These are phyloP conservation scores for Zygnema circumcarinatum DNA, from an alignment of 139 green algal genomes.

Conservation along the genomic window DNA sequence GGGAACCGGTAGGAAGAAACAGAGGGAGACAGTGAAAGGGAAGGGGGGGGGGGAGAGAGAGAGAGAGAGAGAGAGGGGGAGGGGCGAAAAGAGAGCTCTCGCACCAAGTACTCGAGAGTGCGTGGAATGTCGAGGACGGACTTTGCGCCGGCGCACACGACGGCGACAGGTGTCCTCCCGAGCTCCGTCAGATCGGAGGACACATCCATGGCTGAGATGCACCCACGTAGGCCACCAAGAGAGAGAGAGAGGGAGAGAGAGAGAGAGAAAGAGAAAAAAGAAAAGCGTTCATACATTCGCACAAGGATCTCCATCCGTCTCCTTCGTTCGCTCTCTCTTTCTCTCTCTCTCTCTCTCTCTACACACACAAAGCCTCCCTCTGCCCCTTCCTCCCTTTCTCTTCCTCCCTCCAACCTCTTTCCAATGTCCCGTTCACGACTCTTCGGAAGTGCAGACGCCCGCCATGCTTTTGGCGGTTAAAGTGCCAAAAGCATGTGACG, in stretches of 20 bases:
- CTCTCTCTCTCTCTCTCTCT: too few species aligned
- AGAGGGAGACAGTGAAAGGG: background rate
- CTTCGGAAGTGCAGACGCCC: too few species aligned
- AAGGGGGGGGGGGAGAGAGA: background rate
- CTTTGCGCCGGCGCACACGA: constrained; percentile 97
- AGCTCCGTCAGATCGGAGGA: constrained; percentile 87
- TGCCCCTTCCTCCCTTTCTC: too few species aligned
- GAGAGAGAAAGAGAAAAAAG: background rate
- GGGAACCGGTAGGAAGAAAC: too few species aligned
- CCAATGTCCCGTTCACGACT: too few species aligned
- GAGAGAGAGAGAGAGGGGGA: too few species aligned
- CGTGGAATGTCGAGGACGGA: constrained; percentile 93
- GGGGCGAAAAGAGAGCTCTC: too few species aligned
- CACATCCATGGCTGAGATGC: constrained; percentile 78
- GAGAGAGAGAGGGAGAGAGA: background rate
- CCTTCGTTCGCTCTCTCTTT: too few species aligned
- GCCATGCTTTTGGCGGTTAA: too few species aligned
- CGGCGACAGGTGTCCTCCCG: constrained; percentile 83
- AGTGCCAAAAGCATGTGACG: too few species aligned
- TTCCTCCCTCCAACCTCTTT: too few species aligned
- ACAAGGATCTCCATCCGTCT: background rate
- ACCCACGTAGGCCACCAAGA: background rate
- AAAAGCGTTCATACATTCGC: background rate
- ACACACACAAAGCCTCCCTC: too few species aligned
- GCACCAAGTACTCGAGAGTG: constrained; percentile 88